A percentile compares a stretch with the other conserved stretches of the same genome.
phyloP scores from a whole-genome alignment of 805 yeast genomes.

The Sporopachydermia lactativora region DNA sequence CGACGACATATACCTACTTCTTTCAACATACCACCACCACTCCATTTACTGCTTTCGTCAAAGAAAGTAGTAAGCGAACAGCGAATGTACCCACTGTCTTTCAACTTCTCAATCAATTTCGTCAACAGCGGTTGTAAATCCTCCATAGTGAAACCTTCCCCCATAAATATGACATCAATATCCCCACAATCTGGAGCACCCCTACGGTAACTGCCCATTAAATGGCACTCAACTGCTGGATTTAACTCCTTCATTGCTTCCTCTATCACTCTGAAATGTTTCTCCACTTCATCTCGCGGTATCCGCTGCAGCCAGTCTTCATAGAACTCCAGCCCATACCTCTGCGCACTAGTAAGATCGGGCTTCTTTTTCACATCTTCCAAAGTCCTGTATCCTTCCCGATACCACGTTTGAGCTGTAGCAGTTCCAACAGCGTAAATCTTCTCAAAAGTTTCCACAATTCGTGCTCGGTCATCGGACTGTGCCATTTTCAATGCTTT shows the following conservation, averaged over 20 bases:
- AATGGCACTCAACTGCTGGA: constrained; percentile 20
- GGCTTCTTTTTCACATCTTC: constrained; percentile 22
- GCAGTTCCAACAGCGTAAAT: constrained; percentile 37
- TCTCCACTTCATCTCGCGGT: constrained; percentile 29
- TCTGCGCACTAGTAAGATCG: constrained; percentile 18
- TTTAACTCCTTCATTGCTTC: constrained; percentile 19
- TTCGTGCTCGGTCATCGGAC: constrained; percentile 14
- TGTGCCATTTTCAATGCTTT: constrained; percentile 11
- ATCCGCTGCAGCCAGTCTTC: constrained; percentile 32
- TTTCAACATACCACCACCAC: constrained; percentile 19
- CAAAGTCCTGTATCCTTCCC: constrained; percentile 23
- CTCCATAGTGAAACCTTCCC: constrained; percentile 15
- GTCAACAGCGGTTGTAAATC: constrained; percentile 13
- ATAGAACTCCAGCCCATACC: constrained; percentile 30
- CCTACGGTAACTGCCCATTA: constrained; percentile 41
- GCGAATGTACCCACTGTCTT: constrained; percentile 15
- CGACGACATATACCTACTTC: constrained; percentile 29
- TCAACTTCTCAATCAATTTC: constrained; percentile 14
- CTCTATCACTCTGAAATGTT: constrained; percentile 24
- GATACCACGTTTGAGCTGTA: constrained; percentile 26
- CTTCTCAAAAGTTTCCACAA: constrained; percentile 21
- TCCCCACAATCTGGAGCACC: constrained; percentile 35
- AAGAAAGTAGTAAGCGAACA: constrained; percentile 12
- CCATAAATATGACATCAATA: constrained; percentile 35
- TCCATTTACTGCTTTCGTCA: constrained; percentile 16